phyloP scores from a whole-genome alignment of 108 stramenopile genomes.

The Pseudonitzschia delicatissima region DNA sequence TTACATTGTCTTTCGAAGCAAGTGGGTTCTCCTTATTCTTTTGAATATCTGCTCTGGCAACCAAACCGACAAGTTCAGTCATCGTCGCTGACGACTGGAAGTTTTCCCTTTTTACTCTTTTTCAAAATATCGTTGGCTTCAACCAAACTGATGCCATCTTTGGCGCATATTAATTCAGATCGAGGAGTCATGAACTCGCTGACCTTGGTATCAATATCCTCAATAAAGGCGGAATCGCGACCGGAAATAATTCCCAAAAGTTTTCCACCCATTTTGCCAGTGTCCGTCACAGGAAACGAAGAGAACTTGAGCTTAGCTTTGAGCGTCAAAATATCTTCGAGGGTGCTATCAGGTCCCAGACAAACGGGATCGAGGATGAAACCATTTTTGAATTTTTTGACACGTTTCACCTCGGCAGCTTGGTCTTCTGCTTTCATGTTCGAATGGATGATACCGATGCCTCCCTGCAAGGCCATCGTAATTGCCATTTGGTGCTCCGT shows the following conservation, averaged over 20 bases:
- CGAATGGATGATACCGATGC: slow-evolving; percentile 99
- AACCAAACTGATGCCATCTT: slow-evolving; percentile 85
- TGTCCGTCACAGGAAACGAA: slow-evolving; percentile 97
- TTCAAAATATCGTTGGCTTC: slow-evolving; percentile 98
- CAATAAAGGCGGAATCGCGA: slow-evolving; percentile 96
- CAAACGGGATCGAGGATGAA: slow-evolving; percentile 99
- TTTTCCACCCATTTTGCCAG: slow-evolving; percentile 95
- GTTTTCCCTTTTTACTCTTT: slow-evolving; percentile 96
- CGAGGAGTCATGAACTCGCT: slow-evolving; percentile 93
- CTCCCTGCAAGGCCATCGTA: slow-evolving; percentile 98
- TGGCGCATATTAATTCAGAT: slow-evolving; percentile 80
- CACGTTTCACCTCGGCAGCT: slow-evolving; percentile 87
- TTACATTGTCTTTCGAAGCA: slow-evolving; percentile 89
- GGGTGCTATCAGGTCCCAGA: slow-evolving; percentile 87
- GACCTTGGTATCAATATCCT: slow-evolving; percentile 73
- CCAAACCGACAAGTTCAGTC: slow-evolving; percentile 97
- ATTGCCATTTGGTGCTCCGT: slow-evolving; percentile 97
- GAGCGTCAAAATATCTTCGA: slow-evolving; percentile 83
- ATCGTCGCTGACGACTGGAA: slow-evolving; percentile 96
- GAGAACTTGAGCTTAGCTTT: slow-evolving; percentile 89
- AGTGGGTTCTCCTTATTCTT: slow-evolving; percentile 97
- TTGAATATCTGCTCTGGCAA: slow-evolving; percentile 97
- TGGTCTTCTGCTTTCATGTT: slow-evolving; percentile 94
- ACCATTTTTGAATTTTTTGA: slow-evolving; percentile 99
- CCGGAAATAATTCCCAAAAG: slow-evolving; percentile 97